Evolutionary conservation across 192 early-diverging fungal genomes (phyloP).

Genomic region (Kappamyces sp.): DNA sequence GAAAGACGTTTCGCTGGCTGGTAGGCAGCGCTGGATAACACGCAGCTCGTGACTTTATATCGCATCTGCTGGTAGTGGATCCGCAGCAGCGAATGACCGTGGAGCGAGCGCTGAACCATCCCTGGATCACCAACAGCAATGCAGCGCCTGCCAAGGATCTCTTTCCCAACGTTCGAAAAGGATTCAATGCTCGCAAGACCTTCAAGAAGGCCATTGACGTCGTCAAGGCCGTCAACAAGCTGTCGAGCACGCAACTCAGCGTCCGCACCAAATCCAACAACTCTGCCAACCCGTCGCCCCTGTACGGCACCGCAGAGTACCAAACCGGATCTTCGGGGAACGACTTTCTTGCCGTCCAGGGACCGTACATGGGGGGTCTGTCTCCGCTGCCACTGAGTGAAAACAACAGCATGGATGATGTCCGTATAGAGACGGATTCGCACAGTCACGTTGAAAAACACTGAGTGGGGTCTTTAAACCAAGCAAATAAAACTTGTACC

Average conservation of each 20-base stretch:
- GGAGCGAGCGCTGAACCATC: slow-evolving; percentile 64
- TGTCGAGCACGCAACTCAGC: neutral
- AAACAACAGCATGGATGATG: too few species aligned
- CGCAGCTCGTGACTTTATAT: slow-evolving; percentile 69
- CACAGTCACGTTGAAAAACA: too few species aligned
- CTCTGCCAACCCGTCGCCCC: too few species aligned
- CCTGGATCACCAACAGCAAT: slow-evolving; percentile 53
- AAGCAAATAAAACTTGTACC: too few species aligned
- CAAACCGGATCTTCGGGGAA: too few species aligned
- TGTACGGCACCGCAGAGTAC: too few species aligned
- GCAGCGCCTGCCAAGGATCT: slow-evolving; percentile 68
- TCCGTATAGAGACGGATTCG: too few species aligned
- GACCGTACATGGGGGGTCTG: too few species aligned
- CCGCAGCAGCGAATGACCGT: slow-evolving; percentile 69
- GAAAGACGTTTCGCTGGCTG: slow-evolving; percentile 64
- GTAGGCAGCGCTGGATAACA: slow-evolving; percentile 3
- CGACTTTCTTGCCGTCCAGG: too few species aligned
- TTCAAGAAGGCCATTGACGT: slow-evolving; percentile 60
- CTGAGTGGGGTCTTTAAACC: too few species aligned
- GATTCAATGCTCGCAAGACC: slow-evolving; percentile 59
- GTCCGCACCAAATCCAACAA: too few species aligned
- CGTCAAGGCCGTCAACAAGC: slow-evolving; percentile 54
- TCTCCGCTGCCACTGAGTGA: too few species aligned
- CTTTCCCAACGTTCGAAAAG: slow-evolving; percentile 71
- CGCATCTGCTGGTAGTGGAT: slow-evolving; percentile 56